Percentiles rank a stretch among this genome's conserved stretches.
phyloP scores from a whole-genome alignment of 805 yeast genomes.

The Yamadazyma nakazawae region DNA sequence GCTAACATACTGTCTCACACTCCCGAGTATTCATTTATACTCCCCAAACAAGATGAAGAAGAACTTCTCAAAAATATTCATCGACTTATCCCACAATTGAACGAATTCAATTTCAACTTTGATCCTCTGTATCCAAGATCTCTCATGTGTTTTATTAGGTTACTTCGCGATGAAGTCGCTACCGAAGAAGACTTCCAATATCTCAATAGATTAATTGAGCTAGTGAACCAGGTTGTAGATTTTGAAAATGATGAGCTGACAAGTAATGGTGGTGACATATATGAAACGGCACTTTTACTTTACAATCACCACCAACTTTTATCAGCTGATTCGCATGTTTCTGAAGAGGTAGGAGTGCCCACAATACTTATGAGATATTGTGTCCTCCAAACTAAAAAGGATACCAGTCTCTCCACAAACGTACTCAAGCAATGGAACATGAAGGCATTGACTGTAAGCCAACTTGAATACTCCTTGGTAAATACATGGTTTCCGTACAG shows the following conservation, averaged over 20 bases:
- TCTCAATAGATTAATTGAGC: slow-evolving; percentile 9
- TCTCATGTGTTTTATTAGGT: slow-evolving; percentile 4
- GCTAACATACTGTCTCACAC: not conserved
- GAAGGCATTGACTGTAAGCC: slow-evolving; percentile 12
- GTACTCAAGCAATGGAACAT: slow-evolving; percentile 23
- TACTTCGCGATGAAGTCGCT: slow-evolving; percentile 4
- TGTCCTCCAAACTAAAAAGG: slow-evolving; percentile 14
- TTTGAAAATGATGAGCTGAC: slow-evolving; percentile 24
- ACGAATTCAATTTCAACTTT: slow-evolving; percentile 14
- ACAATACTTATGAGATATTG: slow-evolving; percentile 33
- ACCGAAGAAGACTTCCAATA: slow-evolving; percentile 9
- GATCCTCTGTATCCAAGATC: slow-evolving; percentile 8
- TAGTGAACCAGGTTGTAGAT: slow-evolving; percentile 24
- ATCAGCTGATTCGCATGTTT: not conserved
- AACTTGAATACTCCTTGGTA: slow-evolving; percentile 13
- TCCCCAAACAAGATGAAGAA: slow-evolving; percentile 8
- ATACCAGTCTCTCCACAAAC: not conserved
- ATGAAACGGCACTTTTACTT: slow-evolving; percentile 21
- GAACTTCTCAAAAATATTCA: slow-evolving; percentile 9
- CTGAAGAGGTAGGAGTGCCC: slow-evolving; percentile 4
- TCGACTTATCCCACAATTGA: slow-evolving; percentile 10
- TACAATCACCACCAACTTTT: slow-evolving; percentile 23
- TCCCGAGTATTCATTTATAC: not conserved
- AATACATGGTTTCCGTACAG: slow-evolving; percentile 9
- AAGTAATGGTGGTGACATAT: slow-evolving; percentile 14